Percentiles rank a stretch among this genome's conserved stretches.
Conservation (phyloP, 352 stramenopile genomes). For the Hyaloperonospora arabidopsidis region DNA sequence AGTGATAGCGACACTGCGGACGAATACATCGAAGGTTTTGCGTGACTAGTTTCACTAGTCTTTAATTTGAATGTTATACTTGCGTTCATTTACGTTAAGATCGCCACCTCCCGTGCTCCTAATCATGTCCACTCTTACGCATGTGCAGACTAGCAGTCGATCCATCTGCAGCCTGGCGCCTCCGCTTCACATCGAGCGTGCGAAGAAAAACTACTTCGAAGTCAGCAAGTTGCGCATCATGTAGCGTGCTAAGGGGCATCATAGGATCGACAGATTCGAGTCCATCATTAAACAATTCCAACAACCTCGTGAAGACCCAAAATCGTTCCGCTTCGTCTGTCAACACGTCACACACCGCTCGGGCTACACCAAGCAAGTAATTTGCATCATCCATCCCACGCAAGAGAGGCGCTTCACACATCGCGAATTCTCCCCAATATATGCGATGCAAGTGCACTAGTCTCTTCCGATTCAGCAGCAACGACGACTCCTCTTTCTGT, state of each 20-base stretch:
- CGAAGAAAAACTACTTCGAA: slow-evolving; percentile 64
- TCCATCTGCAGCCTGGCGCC: slow-evolving; percentile 22
- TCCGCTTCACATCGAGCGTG: slow-evolving; percentile 43
- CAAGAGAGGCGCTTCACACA: slow-evolving; percentile 17
- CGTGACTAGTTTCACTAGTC: slow-evolving; percentile 10
- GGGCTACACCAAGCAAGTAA: slow-evolving; percentile 31
- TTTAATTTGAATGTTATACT: slow-evolving; percentile 6
- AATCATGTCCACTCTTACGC: slow-evolving; percentile 17
- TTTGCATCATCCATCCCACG: slow-evolving; percentile 35
- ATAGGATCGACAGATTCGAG: slow-evolving; percentile 38
- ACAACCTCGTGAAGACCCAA: slow-evolving; percentile 57
- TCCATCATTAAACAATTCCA: slow-evolving; percentile 52
- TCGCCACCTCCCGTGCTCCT: slow-evolving; percentile 18
- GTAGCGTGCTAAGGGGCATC: slow-evolving; percentile 29
- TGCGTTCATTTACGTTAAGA: slow-evolving; percentile 9
- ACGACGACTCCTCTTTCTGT: slow-evolving; percentile 5
- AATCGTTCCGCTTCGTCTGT: slow-evolving; percentile 44
- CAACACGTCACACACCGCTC: slow-evolving; percentile 38
- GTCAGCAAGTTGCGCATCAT: slow-evolving; percentile 35
- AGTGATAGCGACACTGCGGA: slow-evolving; percentile 32
- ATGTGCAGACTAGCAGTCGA: slow-evolving; percentile 18
- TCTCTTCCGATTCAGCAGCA: slow-evolving; percentile 14
- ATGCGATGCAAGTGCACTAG: slow-evolving; percentile 38
- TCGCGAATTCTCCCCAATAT: slow-evolving; percentile 38
- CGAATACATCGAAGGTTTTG: slow-evolving; percentile 29